Evolutionary conservation across 2,329 filamentous ascomycete species (phyloP), one percentile per base, ranked within the genome.

Genomic region (Metarhizium rileyi): DNA sequence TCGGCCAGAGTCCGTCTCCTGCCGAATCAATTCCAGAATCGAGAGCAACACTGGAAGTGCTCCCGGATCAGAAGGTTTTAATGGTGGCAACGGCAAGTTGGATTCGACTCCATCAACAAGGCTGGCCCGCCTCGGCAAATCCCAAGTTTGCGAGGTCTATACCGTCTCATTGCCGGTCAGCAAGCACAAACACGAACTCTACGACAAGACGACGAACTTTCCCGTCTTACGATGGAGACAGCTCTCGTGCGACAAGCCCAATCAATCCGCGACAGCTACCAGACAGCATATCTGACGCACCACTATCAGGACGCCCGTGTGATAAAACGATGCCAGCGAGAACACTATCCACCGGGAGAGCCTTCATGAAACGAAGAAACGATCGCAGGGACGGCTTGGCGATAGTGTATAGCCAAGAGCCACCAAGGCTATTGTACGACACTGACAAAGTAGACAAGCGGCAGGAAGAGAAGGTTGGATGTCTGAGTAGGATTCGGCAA

Each of bases 51-150:
- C 54, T 60, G 25, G 46, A 52, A 4, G 66, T 69, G 2, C 57
- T 60, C 1, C 59, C 63, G 25, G 61, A 66, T 25, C 57, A 66
- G 28, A 69, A 67, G 47, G 53, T 59, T 18, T 49, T 70, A 25
- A 70, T 70, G 67, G 57, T 67, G 25, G 65, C 62, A 16, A 69
- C 67, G 12, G 64, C 66, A 5, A 63, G 63, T 10, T 70, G 67
- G 67, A 58, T 70, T 44, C 63, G 62, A 43, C 61, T 70, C 20
- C 57, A 66, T 26, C 63, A 67, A 38, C 59, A 58, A 23, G 66
- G 63, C 22, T 68, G 65, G 65, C 64, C 64, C n/a, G 57, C 54
- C 3, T 59, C 59, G 3, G 63, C 57, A 14, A 59, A 60, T 12
- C 62, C 61, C 22, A 65, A 62, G 50, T 50, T 58, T 47, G 53